These are phyloP conservation scores for Lippia alba DNA, from an alignment of 305 asterid species.

Conservation along the genomic window DNA sequence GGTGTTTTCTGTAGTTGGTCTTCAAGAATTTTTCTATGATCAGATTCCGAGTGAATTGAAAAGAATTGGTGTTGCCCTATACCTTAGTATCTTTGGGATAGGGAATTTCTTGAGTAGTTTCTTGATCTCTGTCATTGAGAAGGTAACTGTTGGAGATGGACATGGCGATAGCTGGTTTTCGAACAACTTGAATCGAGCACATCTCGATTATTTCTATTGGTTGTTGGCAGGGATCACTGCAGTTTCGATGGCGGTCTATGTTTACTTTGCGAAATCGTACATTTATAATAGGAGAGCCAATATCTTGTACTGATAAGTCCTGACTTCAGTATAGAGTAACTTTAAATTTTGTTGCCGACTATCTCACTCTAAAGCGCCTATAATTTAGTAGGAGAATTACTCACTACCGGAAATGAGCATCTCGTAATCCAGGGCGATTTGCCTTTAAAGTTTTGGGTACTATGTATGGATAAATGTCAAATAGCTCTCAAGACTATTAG, in stretches of 20 bases:
- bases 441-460: too few species aligned
- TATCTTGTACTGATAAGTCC: constrained; percentile 19
- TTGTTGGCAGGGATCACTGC: constrained; percentile 32
- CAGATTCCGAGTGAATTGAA: constrained; percentile 45
- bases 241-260: constrained; percentile 1
- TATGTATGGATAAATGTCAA: too few species aligned
- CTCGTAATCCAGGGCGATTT: too few species aligned
- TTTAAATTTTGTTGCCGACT: too few species aligned
- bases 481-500: too few species aligned
- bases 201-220: constrained; percentile 43
- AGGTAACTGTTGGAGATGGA: constrained; percentile 28
- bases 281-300: constrained; percentile 10
- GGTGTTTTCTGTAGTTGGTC: constrained; percentile 40
- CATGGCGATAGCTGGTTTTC: constrained; percentile 45
- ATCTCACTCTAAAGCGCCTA: too few species aligned
- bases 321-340: too few species aligned
- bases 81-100: constrained; percentile 37
- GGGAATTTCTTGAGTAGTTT: constrained; percentile 41
- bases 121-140: constrained; percentile 34
- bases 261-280: constrained; percentile 32
- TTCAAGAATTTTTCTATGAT: constrained; percentile 52
- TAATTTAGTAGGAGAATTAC: too few species aligned
- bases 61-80: constrained; percentile 44
- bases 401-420: too few species aligned
- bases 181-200: constrained; percentile 46